phyloP scores from a whole-genome alignment of 768 basidiomycete genomes.

The Clavulina sp. region DNA sequence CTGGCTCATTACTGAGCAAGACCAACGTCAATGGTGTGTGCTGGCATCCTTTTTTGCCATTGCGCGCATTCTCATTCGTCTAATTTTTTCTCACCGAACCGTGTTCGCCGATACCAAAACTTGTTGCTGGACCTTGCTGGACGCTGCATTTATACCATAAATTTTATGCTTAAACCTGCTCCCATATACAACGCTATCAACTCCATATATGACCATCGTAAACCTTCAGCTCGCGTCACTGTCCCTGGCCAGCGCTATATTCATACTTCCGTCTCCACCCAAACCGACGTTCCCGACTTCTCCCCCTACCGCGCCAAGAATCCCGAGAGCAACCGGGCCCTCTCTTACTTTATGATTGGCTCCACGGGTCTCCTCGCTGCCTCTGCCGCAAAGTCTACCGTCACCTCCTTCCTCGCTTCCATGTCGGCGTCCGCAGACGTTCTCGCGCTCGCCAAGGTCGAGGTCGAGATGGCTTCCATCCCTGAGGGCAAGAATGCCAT shows the following conservation, averaged over 20 bases:
- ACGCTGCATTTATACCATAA: neutral
- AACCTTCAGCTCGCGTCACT: too few relatives aligned
- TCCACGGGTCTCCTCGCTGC: conserved; percentile 86
- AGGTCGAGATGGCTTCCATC: conserved; percentile 75
- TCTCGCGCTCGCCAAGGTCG: conserved; percentile 93
- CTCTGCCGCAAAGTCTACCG: conserved; percentile 81
- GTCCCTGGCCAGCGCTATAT: conserved; percentile 42
- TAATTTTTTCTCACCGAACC: too few relatives aligned
- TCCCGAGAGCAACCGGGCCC: conserved; percentile 46
- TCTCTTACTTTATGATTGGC: conserved; percentile 84
- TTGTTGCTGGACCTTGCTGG: neutral
- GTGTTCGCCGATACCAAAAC: neutral
- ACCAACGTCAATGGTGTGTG: conserved; percentile 43
- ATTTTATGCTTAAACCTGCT: conserved; percentile 26
- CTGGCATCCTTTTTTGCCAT: neutral
- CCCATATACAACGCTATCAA: too few relatives aligned
- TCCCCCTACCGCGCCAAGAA: conserved; percentile 59
- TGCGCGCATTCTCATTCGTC: conserved; percentile 3
- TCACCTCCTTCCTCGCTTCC: conserved; percentile 85
- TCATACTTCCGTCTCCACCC: conserved; percentile 49
- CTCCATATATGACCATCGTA: too few relatives aligned
- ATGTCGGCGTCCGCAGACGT: conserved; percentile 98
- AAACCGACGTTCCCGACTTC: conserved; percentile 74
- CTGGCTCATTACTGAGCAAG: conserved; percentile 41
- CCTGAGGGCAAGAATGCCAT: conserved; percentile 96